Evolutionary conservation across 140 eudicot genomes (phyloP), one percentile per base, ranked within the genome.

Genomic region (Erigeron philadelphicus): DNA sequence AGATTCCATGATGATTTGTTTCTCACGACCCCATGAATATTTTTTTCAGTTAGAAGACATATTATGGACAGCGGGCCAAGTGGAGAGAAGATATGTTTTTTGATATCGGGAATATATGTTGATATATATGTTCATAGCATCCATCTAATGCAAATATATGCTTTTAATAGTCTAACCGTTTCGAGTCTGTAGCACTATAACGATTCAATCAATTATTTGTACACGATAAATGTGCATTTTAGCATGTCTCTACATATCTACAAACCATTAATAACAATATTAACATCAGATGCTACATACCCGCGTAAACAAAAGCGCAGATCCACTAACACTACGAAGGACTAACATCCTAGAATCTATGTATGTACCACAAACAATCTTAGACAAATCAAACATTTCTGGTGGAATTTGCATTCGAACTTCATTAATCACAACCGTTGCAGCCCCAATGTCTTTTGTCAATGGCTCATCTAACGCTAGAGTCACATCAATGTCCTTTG

Each of bases 291-390:
- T 45, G 44, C 70, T 67, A 73, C 76, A 77, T 2, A 83, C 72
- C 61, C 91, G 68, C 11, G 95, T 86, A 64, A 93, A 85, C 73
- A 93, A 74, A 58, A 93, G 82, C 1, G 96, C 96, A 11, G 98
- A 86, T 12, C 98, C 98, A 68, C 80, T 85, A 41, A 93, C 90
- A 55, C 93, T 79, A 5, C 98, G 83, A 62, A 89, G 87, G 70
- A 93, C 83, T 53, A 93, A 77, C 81, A 93, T 58, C 81, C 98
- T 81, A 31, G 88, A 78, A 79, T 93, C 98, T 13, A 93, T 60
- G 25, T 86, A 93, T 17, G 98, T 93, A 9, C 98, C 96, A 49
- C 98, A 89, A 8, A 93, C 93, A 70, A 93, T 50, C 74, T 93
- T 82, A 0, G 98, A 81, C 70, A 89, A 72, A 83, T 93, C 98